phyloP scores from a whole-genome alignment of 1,284 basidiomycete genomes.

The Farysia itapuensis region DNA sequence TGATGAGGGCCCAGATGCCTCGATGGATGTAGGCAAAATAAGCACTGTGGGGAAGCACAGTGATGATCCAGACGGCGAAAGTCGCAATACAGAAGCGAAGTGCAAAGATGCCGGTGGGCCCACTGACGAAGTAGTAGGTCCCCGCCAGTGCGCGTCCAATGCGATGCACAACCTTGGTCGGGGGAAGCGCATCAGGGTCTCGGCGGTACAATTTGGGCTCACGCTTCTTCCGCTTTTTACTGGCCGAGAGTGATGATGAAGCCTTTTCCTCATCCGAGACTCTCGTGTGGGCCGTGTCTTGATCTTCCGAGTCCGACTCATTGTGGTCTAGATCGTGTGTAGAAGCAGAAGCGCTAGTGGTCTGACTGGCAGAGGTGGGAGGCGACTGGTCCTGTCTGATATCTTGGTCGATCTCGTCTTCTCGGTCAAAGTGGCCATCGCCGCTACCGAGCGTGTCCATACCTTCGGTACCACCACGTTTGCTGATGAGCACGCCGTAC shows the following conservation, averaged over 20 bases:
- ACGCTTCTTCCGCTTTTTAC: neutral
- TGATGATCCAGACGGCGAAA: conserved; percentile 67
- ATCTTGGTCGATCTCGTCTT: conserved; percentile 22
- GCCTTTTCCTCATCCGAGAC: conserved; percentile 22
- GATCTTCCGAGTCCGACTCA: conserved; percentile 6
- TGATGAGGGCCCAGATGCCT: conserved; percentile 54
- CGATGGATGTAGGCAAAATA: conserved; percentile 54
- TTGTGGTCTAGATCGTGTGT: conserved; percentile 12
- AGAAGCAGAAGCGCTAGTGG: neutral
- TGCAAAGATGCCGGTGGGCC: conserved; percentile 69
- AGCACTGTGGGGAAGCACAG: conserved; percentile 21
- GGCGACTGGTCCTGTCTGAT: conserved; percentile 20
- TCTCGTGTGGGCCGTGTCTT: conserved; percentile 1
- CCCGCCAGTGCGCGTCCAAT: conserved; percentile 40
- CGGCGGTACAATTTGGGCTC: conserved; percentile 60
- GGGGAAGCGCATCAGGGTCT: conserved; percentile 75
- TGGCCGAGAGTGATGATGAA: neutral
- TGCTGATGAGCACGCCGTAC: conserved; percentile 49
- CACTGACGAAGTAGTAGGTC: conserved; percentile 16
- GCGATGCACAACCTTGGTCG: conserved; percentile 52
- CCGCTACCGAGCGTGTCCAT: conserved; percentile 16
- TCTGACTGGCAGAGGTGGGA: conserved; percentile 1
- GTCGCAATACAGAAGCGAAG: conserved; percentile 65
- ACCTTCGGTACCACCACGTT: conserved; percentile 18
- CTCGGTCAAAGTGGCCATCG: conserved; percentile 18